Base-by-base conservation (phyloP, 2,329 filamentous ascomycete species). In the Ascochyta rabiei region DNA sequence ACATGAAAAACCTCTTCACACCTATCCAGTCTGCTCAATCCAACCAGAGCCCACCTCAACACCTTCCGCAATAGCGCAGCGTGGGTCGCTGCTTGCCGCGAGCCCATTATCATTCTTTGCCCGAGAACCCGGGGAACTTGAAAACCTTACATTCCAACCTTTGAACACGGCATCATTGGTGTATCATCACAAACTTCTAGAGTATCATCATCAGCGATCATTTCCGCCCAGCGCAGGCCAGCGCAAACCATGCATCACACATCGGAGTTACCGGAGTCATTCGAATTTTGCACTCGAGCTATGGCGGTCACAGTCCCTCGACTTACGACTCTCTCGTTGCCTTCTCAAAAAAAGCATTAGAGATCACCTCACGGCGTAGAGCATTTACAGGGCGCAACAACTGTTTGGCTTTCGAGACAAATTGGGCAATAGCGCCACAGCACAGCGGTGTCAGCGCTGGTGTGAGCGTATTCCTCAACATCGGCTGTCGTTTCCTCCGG, bases 1-100 rank as follows among this genome's bases (percentile, higher is more conserved):
- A 90, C 74, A 89, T 90, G 87, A 85, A 85, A 67, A 80, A 86
- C 64, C 79, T 91, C 45, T 90, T 91, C 72, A 85, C 82, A 67
- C 87, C 87, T 15, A 79, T 80, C 69, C 71, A 75, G 52, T 66
- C 67, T 39, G 48, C 53, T 19, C 54, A 46, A 46, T 10, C 43
- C 26, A 18, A 40, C 10, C 55, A 52, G 15, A 56, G 45, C 39
- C 45, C 48, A 8, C 18, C 39, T 16, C 47, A 31, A 46, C 45
- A 45, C 28, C 44, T 47, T 30, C 45, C 40, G 24, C 44, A 24
- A 35, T 40, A 37, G 26, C 19, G 34, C 46, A 30, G 12, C 12
- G 16, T 10, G 13, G 15, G 24, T 41, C 23, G 18, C 28, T 8
- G 13, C 31, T n/a, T 34, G 18, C 16, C 23, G 52, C 41, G 33